Evolutionary conservation across 176 grass and related monocot genomes (phyloP), one percentile per base, ranked within the genome.

Genomic region (Raddia distichophylla): DNA sequence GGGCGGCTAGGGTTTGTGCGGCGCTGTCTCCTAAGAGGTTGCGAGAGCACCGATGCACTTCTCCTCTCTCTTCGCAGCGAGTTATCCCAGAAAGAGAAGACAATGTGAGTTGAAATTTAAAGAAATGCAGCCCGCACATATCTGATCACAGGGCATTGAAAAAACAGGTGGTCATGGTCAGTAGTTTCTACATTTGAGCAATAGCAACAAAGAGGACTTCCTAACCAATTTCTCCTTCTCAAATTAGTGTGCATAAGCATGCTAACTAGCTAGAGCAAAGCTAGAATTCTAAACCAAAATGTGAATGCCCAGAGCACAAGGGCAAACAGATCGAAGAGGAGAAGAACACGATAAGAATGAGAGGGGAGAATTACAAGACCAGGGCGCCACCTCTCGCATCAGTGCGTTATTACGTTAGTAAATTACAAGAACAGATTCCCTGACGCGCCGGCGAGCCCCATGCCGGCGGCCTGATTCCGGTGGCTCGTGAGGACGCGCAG

Each of bases 401-500:
- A 77, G n/a, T 69, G 32, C 37, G 14, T 15, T 72, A 51, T 16
- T 7, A 20, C 66, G 2, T 35, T 35, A 33, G 6, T 11, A 5
- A 56, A 54, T 87, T 72, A 93, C 37, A 83, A 67, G 34, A 97
- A 81, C 37, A 97, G 19, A 75, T 87, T 89, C 5, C 87, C 62
- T 57, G 83, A 4, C 10, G 73, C 82, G 61, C 63, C 76, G 53
- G 82, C 45, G 67, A 91, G 43, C 18, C 85, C 82, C 42, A 94
- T 64, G 61, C 83, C 73, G 64, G 48, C 77, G 63, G 75, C 73
- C 3, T 86, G 85, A 10, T 71, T 90, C 60, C 83, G 81, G 62
- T 95, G 86, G 37, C 88, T 80, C 79, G 86, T 82, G 55, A 98
- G 69, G 17, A 93, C 84, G 27, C 90, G 90, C 54, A 98, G 89